These are phyloP conservation scores for Beauveria australis DNA, from an alignment of 2,329 filamentous ascomycete species.

Conservation along the genomic window DNA sequence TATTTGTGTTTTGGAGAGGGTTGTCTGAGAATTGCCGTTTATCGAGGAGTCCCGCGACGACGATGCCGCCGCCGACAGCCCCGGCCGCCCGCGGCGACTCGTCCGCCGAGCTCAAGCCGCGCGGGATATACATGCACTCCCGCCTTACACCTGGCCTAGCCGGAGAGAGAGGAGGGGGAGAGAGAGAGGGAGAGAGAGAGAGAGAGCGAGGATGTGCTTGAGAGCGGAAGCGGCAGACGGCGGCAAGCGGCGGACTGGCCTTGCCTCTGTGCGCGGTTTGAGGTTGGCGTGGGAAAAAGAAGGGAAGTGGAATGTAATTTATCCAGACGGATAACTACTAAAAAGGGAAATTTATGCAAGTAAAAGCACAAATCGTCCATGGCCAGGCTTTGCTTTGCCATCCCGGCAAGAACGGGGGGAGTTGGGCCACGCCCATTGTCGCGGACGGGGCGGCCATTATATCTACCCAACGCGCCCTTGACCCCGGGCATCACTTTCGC, in stretches of 20 bases:
- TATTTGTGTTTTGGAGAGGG: constrained; percentile 26
- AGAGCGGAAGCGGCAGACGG: neutral
- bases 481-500: neutral
- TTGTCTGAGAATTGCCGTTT: constrained; percentile 16
- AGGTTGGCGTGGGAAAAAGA: neutral
- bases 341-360: neutral
- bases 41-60: neutral
- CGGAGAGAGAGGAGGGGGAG: neutral
- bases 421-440: neutral
- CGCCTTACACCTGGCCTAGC: neutral
- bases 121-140: constrained; percentile 9
- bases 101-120: neutral
- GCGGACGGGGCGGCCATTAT: neutral
- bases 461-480: constrained; percentile 4
- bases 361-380: neutral
- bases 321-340: neutral
- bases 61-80: neutral
- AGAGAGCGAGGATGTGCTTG: neutral
- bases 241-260: neutral
- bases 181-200: neutral
- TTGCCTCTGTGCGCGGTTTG: neutral
- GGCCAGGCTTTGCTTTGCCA: neutral
- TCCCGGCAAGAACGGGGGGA: neutral
- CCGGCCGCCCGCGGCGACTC: neutral
- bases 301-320: neutral